Evolutionary conservation across 1,284 basidiomycete genomes (phyloP).

Genomic region (Irpex sp.): DNA sequence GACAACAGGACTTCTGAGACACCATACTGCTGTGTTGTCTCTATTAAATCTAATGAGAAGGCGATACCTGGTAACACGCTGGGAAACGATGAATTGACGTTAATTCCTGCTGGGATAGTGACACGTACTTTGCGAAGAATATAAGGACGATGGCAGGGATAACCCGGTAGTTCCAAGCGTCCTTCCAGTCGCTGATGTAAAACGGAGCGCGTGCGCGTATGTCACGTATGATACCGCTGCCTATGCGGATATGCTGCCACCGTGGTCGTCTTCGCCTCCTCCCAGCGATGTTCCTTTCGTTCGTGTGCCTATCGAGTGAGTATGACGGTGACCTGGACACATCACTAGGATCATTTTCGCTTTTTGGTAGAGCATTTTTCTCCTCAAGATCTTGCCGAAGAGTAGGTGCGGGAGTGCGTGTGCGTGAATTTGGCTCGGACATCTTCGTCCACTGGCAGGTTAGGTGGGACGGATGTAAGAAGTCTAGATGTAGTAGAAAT

Average conservation of each 20-base stretch:
- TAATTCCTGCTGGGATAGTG: background rate
- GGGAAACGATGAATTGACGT: background rate
- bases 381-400: background rate
- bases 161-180: constrained; percentile 86
- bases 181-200: constrained; percentile 82
- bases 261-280: background rate
- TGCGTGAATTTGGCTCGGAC: background rate
- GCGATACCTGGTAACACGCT: constrained; percentile 88
- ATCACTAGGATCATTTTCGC: background rate
- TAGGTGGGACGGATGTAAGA: background rate
- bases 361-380: background rate
- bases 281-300: background rate
- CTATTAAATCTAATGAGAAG: constrained; percentile 90
- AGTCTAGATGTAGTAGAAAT: background rate
- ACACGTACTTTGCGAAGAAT: constrained; percentile 71
- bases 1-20: constrained; percentile 81
- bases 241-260: constrained; percentile 30
- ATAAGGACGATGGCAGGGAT: constrained; percentile 70
- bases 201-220: constrained; percentile 74
- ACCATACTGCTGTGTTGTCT: constrained; percentile 86
- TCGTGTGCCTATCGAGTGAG: background rate
- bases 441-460: background rate
- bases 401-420: background rate
- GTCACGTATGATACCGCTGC: constrained; percentile 74
- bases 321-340: background rate